Percentiles rank a stretch among this genome's conserved stretches.
These are phyloP conservation scores for Penicillium concentricum DNA, from an alignment of 2,329 filamentous ascomycete genomes.

Conservation along the genomic window DNA sequence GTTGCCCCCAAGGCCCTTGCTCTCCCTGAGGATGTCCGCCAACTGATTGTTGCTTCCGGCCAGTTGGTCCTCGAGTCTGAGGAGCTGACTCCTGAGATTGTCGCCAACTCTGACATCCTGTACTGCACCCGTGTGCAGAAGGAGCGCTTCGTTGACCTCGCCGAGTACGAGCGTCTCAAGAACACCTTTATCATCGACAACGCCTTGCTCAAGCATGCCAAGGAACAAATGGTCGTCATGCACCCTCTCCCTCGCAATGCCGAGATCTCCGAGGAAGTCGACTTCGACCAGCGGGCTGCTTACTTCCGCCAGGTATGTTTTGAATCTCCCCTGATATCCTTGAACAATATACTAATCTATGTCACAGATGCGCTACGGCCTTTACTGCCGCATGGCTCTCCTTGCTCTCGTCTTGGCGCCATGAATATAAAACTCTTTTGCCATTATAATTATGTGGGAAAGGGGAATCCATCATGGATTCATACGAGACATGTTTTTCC, in stretches of 20 bases:
- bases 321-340: background rate
- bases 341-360: slow-evolving; percentile 42
- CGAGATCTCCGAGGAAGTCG: slow-evolving; percentile 92
- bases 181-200: slow-evolving; percentile 88
- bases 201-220: slow-evolving; percentile 82
- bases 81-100: slow-evolving; percentile 79
- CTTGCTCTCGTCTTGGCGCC: slow-evolving; percentile 84
- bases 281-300: slow-evolving; percentile 93
- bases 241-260: slow-evolving; percentile 92
- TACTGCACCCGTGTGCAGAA: slow-evolving; percentile 98
- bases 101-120: slow-evolving; percentile 83
- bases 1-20: slow-evolving; percentile 77
- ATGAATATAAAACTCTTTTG: slow-evolving; percentile 31
- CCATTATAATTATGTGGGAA: slow-evolving; percentile 18
- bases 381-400: slow-evolving; percentile 97
- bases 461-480: slow-evolving; percentile 19
- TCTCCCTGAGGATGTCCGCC: slow-evolving; percentile 72
- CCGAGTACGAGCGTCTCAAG: slow-evolving; percentile 84
- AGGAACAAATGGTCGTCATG: slow-evolving; percentile 90
- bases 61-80: slow-evolving; percentile 75
- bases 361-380: slow-evolving; percentile 86
- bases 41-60: slow-evolving; percentile 69
- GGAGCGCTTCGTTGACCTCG: slow-evolving; percentile 82
- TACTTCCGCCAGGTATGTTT: slow-evolving; percentile 96
- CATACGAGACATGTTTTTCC: slow-evolving; percentile 24